A percentile compares a stretch with the other conserved stretches of the same genome.
Evolutionary conservation across 2,329 filamentous ascomycete species (phyloP).

Genomic region (Elsinoe fawcettii): DNA sequence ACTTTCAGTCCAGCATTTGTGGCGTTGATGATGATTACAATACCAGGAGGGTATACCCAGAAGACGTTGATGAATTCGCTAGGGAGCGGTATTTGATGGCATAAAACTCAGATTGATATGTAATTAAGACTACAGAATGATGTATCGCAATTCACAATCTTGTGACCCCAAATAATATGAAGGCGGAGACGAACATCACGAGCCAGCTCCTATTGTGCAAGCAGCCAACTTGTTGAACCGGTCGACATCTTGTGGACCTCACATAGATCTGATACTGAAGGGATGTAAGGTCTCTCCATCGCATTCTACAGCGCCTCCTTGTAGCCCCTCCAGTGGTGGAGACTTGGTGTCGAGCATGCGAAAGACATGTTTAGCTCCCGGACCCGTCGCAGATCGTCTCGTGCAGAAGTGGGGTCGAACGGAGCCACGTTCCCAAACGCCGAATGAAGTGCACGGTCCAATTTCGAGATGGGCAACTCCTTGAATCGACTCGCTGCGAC

Average conservation of each 20-base stretch:
- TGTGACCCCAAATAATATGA: no score
- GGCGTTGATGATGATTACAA: constrained; percentile 4
- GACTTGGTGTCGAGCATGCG: no score
- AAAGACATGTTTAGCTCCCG: background rate
- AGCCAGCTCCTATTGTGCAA: no score
- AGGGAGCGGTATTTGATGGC: background rate
- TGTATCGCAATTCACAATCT: no score
- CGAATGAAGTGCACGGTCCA: background rate
- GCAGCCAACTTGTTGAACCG: no score
- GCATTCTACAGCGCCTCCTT: background rate
- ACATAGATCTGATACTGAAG: no score
- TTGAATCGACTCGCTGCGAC: background rate
- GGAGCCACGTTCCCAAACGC: background rate
- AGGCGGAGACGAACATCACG: no score
- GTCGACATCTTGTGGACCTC: no score
- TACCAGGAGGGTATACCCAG: background rate
- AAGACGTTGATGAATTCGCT: background rate
- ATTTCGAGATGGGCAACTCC: constrained; percentile 3
- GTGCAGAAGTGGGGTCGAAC: background rate
- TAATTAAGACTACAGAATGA: background rate
- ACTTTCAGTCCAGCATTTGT: background rate
- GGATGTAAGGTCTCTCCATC: no score
- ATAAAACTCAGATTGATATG: background rate
- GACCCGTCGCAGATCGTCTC: background rate
- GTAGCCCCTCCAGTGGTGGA: background rate